Conservation (phyloP, 2,329 filamentous ascomycete genomes). For the Pseudogymnoascus sp. region DNA sequence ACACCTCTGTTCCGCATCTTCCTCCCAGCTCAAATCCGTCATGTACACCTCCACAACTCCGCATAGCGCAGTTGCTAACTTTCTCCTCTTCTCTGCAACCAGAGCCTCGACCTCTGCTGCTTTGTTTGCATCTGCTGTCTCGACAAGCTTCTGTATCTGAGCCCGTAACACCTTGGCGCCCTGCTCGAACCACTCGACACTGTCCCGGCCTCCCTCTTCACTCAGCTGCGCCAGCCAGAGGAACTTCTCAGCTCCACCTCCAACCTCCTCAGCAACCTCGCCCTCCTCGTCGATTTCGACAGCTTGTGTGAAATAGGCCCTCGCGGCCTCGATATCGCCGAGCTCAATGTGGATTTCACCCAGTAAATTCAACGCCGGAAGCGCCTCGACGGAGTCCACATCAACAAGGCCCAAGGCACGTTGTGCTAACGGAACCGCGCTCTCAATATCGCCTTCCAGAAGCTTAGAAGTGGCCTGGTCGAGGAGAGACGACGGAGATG, state of each 20-base stretch:
- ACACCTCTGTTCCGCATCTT: slow-evolving; percentile 81
- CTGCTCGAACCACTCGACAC: slow-evolving; percentile 60
- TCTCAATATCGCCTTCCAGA: slow-evolving; percentile 29
- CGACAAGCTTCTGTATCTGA: slow-evolving; percentile 61
- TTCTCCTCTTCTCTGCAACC: slow-evolving; percentile 66
- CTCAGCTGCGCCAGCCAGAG: slow-evolving; percentile 89
- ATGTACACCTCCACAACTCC: slow-evolving; percentile 96
- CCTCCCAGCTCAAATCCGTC: slow-evolving; percentile 93
- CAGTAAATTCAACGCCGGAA: slow-evolving; percentile 29
- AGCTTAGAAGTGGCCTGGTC: slow-evolving; percentile 24
- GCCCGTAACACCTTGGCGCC: slow-evolving; percentile 67
- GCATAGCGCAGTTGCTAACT: slow-evolving; percentile 86
- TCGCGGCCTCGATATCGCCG: slow-evolving; percentile 68
- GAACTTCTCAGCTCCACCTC: slow-evolving; percentile 89
- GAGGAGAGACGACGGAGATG: slow-evolving; percentile 22
- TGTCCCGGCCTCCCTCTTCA: slow-evolving; percentile 60
- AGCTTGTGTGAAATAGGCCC: slow-evolving; percentile 65
- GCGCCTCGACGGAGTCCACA: slow-evolving; percentile 21
- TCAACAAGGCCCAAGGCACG: slow-evolving; percentile 23
- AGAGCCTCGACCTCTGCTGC: slow-evolving; percentile 32
- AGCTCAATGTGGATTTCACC: slow-evolving; percentile 33
- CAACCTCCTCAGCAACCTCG: slow-evolving; percentile 58
- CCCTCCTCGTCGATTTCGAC: slow-evolving; percentile 73
- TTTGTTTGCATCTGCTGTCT: slow-evolving; percentile 31
- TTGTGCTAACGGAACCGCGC: slow-evolving; percentile 25